A percentile compares a stretch with the other conserved stretches of the same genome.
Conservation (phyloP, 2,329 filamentous ascomycete species). For the Beauveria asiatica region DNA sequence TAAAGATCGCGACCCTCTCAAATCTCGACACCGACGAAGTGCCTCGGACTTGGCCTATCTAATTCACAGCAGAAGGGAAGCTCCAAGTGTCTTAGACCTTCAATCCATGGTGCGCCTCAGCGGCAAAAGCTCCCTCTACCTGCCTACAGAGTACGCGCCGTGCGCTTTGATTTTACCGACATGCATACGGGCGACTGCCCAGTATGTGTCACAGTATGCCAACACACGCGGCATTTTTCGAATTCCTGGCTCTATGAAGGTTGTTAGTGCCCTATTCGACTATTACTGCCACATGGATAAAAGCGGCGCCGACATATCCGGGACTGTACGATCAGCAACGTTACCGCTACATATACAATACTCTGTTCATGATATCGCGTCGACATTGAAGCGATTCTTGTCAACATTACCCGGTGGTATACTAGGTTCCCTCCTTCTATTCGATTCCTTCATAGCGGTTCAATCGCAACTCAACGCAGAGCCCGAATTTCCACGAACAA, state of each 20-base stretch:
- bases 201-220: constrained; percentile 50
- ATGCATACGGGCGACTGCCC: constrained; percentile 57
- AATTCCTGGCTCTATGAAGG: constrained; percentile 49
- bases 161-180: constrained; percentile 52
- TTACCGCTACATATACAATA: constrained; percentile 52
- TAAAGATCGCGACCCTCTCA: constrained; percentile 11
- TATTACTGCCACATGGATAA: constrained; percentile 49
- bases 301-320: constrained; percentile 40
- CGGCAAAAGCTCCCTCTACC: constrained; percentile 52
- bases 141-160: constrained; percentile 51
- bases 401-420: constrained; percentile 57
- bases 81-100: constrained; percentile 41
- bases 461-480: constrained; percentile 45
- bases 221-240: constrained; percentile 53
- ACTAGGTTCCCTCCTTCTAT: constrained; percentile 51
- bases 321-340: constrained; percentile 50
- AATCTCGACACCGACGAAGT: constrained; percentile 37
- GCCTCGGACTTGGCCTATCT: constrained; percentile 46
- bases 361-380: constrained; percentile 56
- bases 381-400: constrained; percentile 58
- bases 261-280: constrained; percentile 51
- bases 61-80: constrained; percentile 34
- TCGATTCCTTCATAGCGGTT: constrained; percentile 55
- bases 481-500: constrained; percentile 43
- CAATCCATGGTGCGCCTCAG: constrained; percentile 53